Percentiles rank a stretch among this genome's conserved stretches.
Conservation (phyloP, 225 moss, liverwort and hornwort genomes). For the Physcomitrellopsis africana region DNA sequence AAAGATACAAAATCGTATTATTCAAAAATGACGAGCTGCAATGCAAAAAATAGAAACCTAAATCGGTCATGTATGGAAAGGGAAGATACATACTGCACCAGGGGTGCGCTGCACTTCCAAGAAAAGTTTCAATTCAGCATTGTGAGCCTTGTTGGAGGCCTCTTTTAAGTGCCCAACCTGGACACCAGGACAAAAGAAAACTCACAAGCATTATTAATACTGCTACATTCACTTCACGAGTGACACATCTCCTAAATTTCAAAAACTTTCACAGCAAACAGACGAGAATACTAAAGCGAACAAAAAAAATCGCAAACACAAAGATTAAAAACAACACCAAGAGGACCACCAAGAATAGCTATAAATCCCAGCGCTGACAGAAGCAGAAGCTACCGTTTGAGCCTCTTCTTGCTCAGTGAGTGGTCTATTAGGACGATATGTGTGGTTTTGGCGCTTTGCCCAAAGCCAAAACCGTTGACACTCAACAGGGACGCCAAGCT, state of each 20-base stretch:
- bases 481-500: slow-evolving; percentile 79
- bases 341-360: not conserved
- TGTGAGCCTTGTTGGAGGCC: slow-evolving; percentile 85
- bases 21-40: slow-evolving; percentile 8
- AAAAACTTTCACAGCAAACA: too few species aligned
- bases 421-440: slow-evolving; percentile 93
- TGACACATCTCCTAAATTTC: too few species aligned
- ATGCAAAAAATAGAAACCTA: slow-evolving; percentile 19
- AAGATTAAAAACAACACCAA: not conserved
- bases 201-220: not conserved
- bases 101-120: slow-evolving; percentile 71
- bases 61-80: too few species aligned
- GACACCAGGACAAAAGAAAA: slow-evolving; percentile 1
- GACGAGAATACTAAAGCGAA: too few species aligned
- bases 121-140: slow-evolving; percentile 95
- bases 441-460: slow-evolving; percentile 98
- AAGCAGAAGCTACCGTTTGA: slow-evolving; percentile 66
- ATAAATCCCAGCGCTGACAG: not conserved
- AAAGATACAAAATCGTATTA: not conserved
- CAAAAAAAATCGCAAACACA: too few species aligned
- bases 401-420: slow-evolving; percentile 87
- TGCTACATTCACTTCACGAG: too few species aligned
- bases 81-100: too few species aligned
- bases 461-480: slow-evolving; percentile 97
- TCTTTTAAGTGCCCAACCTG: slow-evolving; percentile 94